Percentiles rank a stretch among this genome's conserved stretches.
These are phyloP conservation scores for Alternaria triticimaculans DNA, from an alignment of 2,329 filamentous ascomycete genomes.

Conservation along the genomic window DNA sequence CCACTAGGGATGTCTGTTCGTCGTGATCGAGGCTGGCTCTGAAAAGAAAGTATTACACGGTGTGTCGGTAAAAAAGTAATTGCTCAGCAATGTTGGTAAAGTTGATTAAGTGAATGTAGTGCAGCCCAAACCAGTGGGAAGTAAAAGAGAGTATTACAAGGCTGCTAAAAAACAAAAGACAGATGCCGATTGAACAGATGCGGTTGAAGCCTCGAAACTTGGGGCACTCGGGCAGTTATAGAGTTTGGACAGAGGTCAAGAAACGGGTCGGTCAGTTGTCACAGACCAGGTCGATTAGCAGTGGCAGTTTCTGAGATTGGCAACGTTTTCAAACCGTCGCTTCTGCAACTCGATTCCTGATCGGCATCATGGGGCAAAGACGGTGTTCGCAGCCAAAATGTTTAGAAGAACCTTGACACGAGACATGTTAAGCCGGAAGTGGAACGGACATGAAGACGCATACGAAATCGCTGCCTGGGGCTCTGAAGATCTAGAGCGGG, in stretches of 20 bases:
- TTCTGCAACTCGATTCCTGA: constrained; percentile 46
- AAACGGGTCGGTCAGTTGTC: constrained; percentile 37
- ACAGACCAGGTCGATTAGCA: constrained; percentile 46
- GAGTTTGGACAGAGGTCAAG: constrained; percentile 36
- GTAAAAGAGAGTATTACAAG: constrained; percentile 57
- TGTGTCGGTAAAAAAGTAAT: constrained; percentile 34
- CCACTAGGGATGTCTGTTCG: constrained; percentile 51
- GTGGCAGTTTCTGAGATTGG: constrained; percentile 50
- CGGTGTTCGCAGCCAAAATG: constrained; percentile 42
- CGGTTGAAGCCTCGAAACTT: constrained; percentile 47
- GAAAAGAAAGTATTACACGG: constrained; percentile 49
- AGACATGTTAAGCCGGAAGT: constrained; percentile 47
- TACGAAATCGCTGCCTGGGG: constrained; percentile 37
- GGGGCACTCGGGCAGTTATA: constrained; percentile 47
- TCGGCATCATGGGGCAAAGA: constrained; percentile 42
- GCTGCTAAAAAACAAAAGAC: constrained; percentile 51
- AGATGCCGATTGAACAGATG: constrained; percentile 48
- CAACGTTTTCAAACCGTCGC: constrained; percentile 52
- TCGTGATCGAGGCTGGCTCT: constrained; percentile 53
- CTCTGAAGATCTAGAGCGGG: constrained; percentile 25
- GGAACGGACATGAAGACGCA: constrained; percentile 34
- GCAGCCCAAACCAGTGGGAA: constrained; percentile 62
- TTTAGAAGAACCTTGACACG: constrained; percentile 48
- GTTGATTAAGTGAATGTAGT: constrained; percentile 56
- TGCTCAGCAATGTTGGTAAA: constrained; percentile 33